These are phyloP conservation scores for Areca catechu DNA, from an alignment of 176 grass and related monocot species.

Conservation along the genomic window DNA sequence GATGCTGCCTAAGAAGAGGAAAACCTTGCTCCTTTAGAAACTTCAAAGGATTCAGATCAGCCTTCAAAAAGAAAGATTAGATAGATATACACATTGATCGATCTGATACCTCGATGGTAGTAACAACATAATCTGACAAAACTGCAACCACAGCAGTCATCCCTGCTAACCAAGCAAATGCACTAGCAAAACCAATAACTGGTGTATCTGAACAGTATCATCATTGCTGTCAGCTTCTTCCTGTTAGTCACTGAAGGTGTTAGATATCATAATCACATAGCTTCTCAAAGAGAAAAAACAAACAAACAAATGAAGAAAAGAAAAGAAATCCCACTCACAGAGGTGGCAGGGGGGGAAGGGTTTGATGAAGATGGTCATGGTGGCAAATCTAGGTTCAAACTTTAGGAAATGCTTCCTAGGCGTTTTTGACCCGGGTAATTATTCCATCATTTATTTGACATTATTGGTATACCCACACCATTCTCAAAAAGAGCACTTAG, in stretches of 20 bases:
- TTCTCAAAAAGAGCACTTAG: too few species aligned
- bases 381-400: too few species aligned
- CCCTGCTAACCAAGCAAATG: slow-evolving; percentile 37
- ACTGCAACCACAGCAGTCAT: slow-evolving; percentile 40
- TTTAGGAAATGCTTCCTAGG: too few species aligned
- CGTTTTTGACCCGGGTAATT: too few species aligned
- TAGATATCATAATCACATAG: neutral
- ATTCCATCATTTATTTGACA: too few species aligned
- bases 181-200: slow-evolving; percentile 39
- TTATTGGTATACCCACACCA: too few species aligned
- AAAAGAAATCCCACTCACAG: too few species aligned
- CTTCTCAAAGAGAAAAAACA: too few species aligned
- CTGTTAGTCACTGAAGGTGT: slow-evolving; percentile 1
- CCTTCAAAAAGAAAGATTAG: neutral
- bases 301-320: too few species aligned
- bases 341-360: too few species aligned
- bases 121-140: slow-evolving; percentile 38
- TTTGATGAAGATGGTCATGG: too few species aligned
- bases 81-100: neutral
- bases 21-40: too few species aligned
- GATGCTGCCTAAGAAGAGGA: neutral
- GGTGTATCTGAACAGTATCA: slow-evolving; percentile 14
- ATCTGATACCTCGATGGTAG: slow-evolving; percentile 41
- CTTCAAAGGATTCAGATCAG: neutral
- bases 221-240: slow-evolving; percentile 17